Base-by-base conservation (phyloP, 257 asterid genomes). In the Thymus quinquecostatus region DNA sequence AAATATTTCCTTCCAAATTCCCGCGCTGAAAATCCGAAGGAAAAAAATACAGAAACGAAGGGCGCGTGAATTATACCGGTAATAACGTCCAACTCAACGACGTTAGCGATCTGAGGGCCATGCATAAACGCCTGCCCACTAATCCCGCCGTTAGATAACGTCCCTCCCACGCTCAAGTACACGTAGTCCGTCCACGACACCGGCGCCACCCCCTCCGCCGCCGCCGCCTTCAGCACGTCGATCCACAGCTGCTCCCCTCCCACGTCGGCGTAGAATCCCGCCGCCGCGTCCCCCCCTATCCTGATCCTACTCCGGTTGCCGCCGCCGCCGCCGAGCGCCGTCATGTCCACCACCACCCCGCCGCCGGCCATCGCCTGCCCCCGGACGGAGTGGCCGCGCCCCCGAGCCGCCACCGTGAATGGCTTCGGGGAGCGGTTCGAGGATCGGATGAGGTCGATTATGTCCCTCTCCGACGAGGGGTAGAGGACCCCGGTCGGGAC, bases 171-270 rank as follows among this genome's bases (percentile, higher is more conserved):
- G 0, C 75, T 84, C 4, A 88, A 61, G 60, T 90, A 86, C 80
- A 90, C 70, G 64, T 90, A 90, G 73, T 90, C 96, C 0, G 97
- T 90, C 95, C 95, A 90, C 0, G 97, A 82, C 1, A 88, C 84
- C 0, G 97, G 97, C 21, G 87, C 71, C 4, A 90, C 54, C 1
- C 92, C 91, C 32, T 70, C 49, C 43, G 75, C 65, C 0, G 75
- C 74, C 5, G 88, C 81, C 5, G 47, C 66, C 29, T 28, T 36
- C 49, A 90, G 33, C 33, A 90, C 88, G 34, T 90, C 88, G 1
- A 88, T 78, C 97, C 97, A 90, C 33, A 88, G 75, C 64, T 83
- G 84, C 49, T 81, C 89, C 1, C 86, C 91, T 34, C 91, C 95
- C 0, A 88, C 97, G 49, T 90, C 97, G 0, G 86, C 97, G 28